Evolutionary conservation across 176 grass and related monocot genomes (phyloP), one percentile per base, ranked within the genome.

Genomic region (Aegilops speltoides): DNA sequence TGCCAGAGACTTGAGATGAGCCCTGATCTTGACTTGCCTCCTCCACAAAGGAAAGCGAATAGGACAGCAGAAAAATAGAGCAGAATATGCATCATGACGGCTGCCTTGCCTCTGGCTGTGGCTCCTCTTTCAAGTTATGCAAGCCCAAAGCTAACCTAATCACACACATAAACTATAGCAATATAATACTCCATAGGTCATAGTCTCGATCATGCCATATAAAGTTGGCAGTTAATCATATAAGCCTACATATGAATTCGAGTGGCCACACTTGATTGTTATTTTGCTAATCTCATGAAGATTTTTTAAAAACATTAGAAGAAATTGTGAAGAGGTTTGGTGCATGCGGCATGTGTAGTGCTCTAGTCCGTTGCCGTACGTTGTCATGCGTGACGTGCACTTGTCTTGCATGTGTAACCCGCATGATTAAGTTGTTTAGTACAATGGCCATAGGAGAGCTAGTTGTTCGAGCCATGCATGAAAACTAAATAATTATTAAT

Each of bases 61-160:
- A 76, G 8, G 76, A 85, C 45, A 73, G 38, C 36, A 28, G 11
- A 13, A 64, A 45, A 69, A 28, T 10, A 59, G 2, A 59, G 16
- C 25, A 48, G 1, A 38, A 68, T 50, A 68, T 68, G 78, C 68
- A 92, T 89, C 79, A 86, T 89, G 76, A 29, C 77, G 9, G 68
- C 68, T n/a, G 62, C 5, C 48, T 7, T 29, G 1, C 12, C 24
- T 23, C 61, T 26, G 9, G 11, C 10, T 64, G 10, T 64, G 68
- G 48, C 87, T 89, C 91, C 75, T 81, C 87, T 92, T 92, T 70
- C 48, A 92, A 89, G 91, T 80, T 92, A 38, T 38, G 36, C 91
- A 89, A 92, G 59, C 68, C 63, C 72, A 77, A 69, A 78, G 63
- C 13, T 69, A 88, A 77, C 8, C 26, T 54, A 23, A 52, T 7